A percentile compares a stretch with the other conserved stretches of the same genome.
Evolutionary conservation across 495 filamentous ascomycete genomes (phyloP).

Genomic region (Oidiodendron maius): DNA sequence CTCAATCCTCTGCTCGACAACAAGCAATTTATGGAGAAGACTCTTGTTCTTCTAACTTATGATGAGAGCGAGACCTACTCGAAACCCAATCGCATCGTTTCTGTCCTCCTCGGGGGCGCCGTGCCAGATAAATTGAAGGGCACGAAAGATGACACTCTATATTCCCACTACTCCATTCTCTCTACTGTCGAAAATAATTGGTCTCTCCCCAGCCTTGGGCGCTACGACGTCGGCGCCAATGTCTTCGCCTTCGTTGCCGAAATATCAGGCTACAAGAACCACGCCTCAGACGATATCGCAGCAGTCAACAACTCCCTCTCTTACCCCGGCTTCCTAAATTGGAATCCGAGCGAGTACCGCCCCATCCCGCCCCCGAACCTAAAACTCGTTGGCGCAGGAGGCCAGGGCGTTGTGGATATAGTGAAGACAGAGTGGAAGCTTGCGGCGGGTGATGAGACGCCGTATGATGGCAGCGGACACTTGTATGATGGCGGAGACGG

Average conservation of each 20-base stretch:
- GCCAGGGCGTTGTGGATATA: slow-evolving; percentile 25
- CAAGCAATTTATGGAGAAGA: slow-evolving; percentile 53
- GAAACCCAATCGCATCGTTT: slow-evolving; percentile 52
- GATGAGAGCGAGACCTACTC: slow-evolving; percentile 57
- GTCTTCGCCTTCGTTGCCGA: slow-evolving; percentile 56
- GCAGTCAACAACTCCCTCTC: slow-evolving; percentile 60
- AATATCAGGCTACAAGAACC: slow-evolving; percentile 51
- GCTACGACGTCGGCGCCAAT: slow-evolving; percentile 70
- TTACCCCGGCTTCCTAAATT: slow-evolving; percentile 50
- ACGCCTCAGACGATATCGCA: slow-evolving; percentile 47
- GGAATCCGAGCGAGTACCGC: slow-evolving; percentile 26
- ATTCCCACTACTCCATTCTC: slow-evolving; percentile 66
- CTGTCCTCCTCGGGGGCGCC: slow-evolving; percentile 57
- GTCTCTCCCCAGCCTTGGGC: slow-evolving; percentile 58
- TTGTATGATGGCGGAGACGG: slow-evolving; percentile 33
- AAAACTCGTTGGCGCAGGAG: slow-evolving; percentile 37
- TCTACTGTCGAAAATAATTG: slow-evolving; percentile 62
- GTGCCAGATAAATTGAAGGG: slow-evolving; percentile 50
- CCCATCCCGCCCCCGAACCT: slow-evolving; percentile 38
- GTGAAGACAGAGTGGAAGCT: slow-evolving; percentile 28
- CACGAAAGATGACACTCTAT: slow-evolving; percentile 59
- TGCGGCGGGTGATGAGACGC: slow-evolving; percentile 22
- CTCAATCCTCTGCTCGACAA: slow-evolving; percentile 51
- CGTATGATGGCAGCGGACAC: slow-evolving; percentile 42
- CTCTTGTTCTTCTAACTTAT: slow-evolving; percentile 62